Percentiles rank a stretch among this genome's conserved stretches.
Conservation (phyloP, 1,284 basidiomycete genomes). For the Marasmius sp. region DNA sequence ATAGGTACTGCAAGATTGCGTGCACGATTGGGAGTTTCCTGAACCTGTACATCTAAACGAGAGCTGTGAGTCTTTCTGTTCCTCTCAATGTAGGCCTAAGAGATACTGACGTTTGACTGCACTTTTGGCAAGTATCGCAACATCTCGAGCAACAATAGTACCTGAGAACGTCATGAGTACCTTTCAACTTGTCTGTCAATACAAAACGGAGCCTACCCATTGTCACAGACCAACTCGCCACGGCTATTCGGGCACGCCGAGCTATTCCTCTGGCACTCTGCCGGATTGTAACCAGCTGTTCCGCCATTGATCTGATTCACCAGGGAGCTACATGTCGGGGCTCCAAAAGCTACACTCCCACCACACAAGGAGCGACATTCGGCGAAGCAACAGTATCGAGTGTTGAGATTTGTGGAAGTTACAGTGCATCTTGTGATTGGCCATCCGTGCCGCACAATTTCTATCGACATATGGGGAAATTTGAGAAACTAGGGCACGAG, state of each 20-base stretch:
- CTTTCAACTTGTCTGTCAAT: neutral
- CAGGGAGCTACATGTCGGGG: slow-evolving; percentile 5
- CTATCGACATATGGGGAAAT: neutral
- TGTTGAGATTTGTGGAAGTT: slow-evolving; percentile 6
- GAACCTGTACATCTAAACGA: neutral
- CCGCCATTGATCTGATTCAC: slow-evolving; percentile 11
- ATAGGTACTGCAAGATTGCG: slow-evolving; percentile 10
- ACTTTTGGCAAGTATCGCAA: slow-evolving; percentile 13
- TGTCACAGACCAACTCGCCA: slow-evolving; percentile 9
- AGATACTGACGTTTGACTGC: slow-evolving; percentile 5
- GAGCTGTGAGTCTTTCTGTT: neutral
- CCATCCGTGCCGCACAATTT: slow-evolving; percentile 15
- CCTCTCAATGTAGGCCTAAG: too few species aligned
- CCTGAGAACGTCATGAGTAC: neutral
- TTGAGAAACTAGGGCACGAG: neutral
- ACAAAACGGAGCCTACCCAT: slow-evolving; percentile 9
- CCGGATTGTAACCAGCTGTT: slow-evolving; percentile 12
- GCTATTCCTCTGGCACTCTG: slow-evolving; percentile 8
- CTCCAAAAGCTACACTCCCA: neutral
- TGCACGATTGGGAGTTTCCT: neutral
- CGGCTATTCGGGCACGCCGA: slow-evolving; percentile 10
- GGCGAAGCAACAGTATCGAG: slow-evolving; percentile 19
- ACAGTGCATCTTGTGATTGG: slow-evolving; percentile 16
- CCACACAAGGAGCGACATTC: slow-evolving; percentile 7
- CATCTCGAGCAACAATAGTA: slow-evolving; percentile 15